Base-by-base conservation (phyloP, 257 asterid genomes). In the Gynochthodes officinalis region DNA sequence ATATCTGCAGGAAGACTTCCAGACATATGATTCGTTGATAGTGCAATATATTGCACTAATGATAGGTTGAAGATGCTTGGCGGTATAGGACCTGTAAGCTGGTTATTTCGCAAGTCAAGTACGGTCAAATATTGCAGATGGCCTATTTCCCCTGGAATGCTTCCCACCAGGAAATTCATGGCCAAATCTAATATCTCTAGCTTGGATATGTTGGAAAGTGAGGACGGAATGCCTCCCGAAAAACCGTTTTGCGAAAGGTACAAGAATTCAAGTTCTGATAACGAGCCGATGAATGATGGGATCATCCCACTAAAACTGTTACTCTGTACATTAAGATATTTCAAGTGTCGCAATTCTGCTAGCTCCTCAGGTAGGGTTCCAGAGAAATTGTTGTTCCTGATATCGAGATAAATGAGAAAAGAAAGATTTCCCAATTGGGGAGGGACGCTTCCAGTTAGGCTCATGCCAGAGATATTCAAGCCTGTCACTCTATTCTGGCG, bases 221-320 rank as follows among this genome's bases (percentile, higher is more conserved):
- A 79, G 32, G 68, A 27, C 16, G 73, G 76, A 13, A 75, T 75
- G 4, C 28, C 14, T 5, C 76, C 75, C 0, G 75, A 40, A 15
- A 73, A 74, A n/a, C 16, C 37, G 30, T 74, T 79, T 0, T 1
- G 1, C 11, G 7, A 7, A 1, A 54, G 33, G 1, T 0, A 3
- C 72, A 74, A 53, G 64, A 2, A 2, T 14, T 58, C 73, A 18
- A 78, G 78, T 18, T 53, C 7, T 2, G 75, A 23, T 37, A 73
- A 39, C 39, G 27, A 52, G 16, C 16, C 14, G 19, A 62, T 23
- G 37, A 72, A 72, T 37, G 71, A 4, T 1, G 83, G 86, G 7
- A 82, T 5, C 2, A 16, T 12, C 1, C 84, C 86, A 19, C 8
- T 61, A 10, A 82, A 61, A 16, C 1, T 52, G 59, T 82, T 76